Evolutionary conservation across 1,139 yeast species (phyloP).

Genomic region (Yamadazyma friedrichii): DNA sequence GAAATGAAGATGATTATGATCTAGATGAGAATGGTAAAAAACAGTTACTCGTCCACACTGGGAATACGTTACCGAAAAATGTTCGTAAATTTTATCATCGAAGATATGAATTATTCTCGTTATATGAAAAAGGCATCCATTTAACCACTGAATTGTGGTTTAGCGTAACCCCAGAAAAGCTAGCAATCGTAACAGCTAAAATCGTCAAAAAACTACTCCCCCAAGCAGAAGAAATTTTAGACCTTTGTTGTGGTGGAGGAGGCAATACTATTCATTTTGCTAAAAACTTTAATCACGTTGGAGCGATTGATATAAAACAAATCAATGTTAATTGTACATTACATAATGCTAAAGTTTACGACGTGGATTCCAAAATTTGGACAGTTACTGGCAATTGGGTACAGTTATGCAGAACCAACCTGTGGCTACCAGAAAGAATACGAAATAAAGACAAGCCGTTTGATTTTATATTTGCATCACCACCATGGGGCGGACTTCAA

Average conservation of each 20-base stretch:
- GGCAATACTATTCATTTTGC: constrained; percentile 91
- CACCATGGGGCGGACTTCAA: constrained; percentile 96
- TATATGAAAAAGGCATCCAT: constrained; percentile 67
- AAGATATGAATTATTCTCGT: constrained; percentile 57
- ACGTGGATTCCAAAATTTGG: constrained; percentile 50
- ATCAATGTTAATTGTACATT: constrained; percentile 64
- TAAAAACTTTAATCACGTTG: constrained; percentile 50
- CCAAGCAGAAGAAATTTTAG: constrained; percentile 48
- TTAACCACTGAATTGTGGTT: constrained; percentile 83
- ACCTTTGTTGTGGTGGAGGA: constrained; percentile 94
- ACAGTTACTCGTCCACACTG: constrained; percentile 32
- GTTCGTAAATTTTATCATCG: constrained; percentile 59
- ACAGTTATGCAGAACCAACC: constrained; percentile 26
- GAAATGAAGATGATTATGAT: constrained; percentile 1
- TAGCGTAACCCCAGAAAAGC: constrained; percentile 83
- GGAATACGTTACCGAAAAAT: constrained; percentile 38
- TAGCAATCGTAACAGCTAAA: constrained; percentile 65
- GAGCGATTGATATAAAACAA: constrained; percentile 65
- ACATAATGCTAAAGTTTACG: constrained; percentile 74
- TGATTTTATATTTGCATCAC: constrained; percentile 78
- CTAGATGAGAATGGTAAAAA: constrained; percentile 1
- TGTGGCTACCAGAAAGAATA: constrained; percentile 30
- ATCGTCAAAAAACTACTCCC: constrained; percentile 44
- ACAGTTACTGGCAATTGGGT: constrained; percentile 57
- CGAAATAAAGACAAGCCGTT: constrained; percentile 26